A percentile compares a stretch with the other conserved stretches of the same genome.
Evolutionary conservation across 805 yeast genomes (phyloP).

Genomic region (Metschnikowia peoriensis): DNA sequence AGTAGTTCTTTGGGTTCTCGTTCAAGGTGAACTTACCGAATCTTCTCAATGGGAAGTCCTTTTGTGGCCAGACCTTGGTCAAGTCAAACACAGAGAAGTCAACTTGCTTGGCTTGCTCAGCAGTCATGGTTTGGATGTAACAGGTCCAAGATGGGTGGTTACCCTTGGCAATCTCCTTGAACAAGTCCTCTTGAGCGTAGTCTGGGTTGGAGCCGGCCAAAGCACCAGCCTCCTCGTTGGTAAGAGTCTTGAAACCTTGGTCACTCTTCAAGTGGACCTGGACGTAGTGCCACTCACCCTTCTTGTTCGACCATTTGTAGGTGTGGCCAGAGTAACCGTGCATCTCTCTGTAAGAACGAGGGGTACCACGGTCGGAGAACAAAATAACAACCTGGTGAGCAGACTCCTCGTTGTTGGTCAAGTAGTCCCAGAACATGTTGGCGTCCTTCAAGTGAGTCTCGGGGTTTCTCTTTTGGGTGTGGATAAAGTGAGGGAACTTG

Average conservation of each 20-base stretch:
- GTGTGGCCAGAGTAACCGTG: slow-evolving; percentile 85
- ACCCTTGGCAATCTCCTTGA: slow-evolving; percentile 73
- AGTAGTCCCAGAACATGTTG: slow-evolving; percentile 82
- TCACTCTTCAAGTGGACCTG: slow-evolving; percentile 72
- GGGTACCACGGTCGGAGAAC: slow-evolving; percentile 83
- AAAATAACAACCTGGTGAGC: slow-evolving; percentile 71
- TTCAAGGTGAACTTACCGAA: slow-evolving; percentile 78
- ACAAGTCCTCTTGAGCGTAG: slow-evolving; percentile 75
- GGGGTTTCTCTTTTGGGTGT: slow-evolving; percentile 86
- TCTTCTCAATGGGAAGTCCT: slow-evolving; percentile 79
- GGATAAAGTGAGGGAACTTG: slow-evolving; percentile 85
- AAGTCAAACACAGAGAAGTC: slow-evolving; percentile 85
- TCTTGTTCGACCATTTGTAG: slow-evolving; percentile 72
- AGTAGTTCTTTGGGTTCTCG: slow-evolving; percentile 82
- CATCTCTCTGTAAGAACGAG: slow-evolving; percentile 72
- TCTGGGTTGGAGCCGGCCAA: slow-evolving; percentile 80
- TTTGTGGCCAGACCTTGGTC: slow-evolving; percentile 92
- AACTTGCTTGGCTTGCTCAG: slow-evolving; percentile 68
- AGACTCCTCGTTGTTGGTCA: slow-evolving; percentile 70
- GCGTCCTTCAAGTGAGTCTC: slow-evolving; percentile 76
- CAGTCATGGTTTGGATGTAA: slow-evolving; percentile 83
- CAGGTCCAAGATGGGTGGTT: slow-evolving; percentile 83
- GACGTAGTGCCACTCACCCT: slow-evolving; percentile 76
- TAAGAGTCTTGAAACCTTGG: slow-evolving; percentile 56
- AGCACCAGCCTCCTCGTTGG: slow-evolving; percentile 64